Evolutionary conservation across 106 monocot species (phyloP), one percentile per base, ranked within the genome.

Genomic region (Iris macrosiphon): DNA sequence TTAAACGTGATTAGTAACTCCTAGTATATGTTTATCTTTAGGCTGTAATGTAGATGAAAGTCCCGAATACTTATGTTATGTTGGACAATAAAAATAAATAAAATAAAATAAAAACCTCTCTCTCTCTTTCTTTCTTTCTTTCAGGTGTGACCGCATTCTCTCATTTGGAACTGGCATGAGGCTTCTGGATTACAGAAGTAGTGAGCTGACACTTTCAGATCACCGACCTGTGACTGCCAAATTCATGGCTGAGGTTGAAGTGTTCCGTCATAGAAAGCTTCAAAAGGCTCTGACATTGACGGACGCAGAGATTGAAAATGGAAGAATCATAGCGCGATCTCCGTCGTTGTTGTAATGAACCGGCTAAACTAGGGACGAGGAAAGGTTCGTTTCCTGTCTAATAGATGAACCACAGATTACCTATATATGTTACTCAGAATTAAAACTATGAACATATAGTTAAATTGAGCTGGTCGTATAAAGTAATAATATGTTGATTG

Each of bases 61-160:
- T n/a, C n/a, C n/a, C n/a, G n/a, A n/a, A n/a, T n/a, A n/a, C n/a
- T n/a, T n/a, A n/a, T n/a, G n/a, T n/a, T n/a, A n/a, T n/a, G n/a
- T n/a, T n/a, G n/a, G n/a, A n/a, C n/a, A n/a, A n/a, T n/a, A n/a
- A n/a, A n/a, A n/a, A n/a, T n/a, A n/a, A n/a, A n/a, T n/a, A n/a
- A n/a, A n/a, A n/a, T n/a, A n/a, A n/a, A n/a, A n/a, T n/a, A n/a
- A n/a, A n/a, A n/a, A n/a, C n/a, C n/a, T n/a, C n/a, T n/a, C n/a
- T n/a, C n/a, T n/a, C n/a, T n/a, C n/a, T n/a, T n/a, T n/a, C n/a
- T n/a, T n/a, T 24, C 3, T 10, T 27, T 40, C n/a, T 8, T 55
- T 45, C 63, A 87, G 87, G 87, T 87, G 87, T 49, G 87, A 87
- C 49, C 70, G 87, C 3, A 75, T 87, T 21, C 77, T 87, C 28